Evolutionary conservation across 768 basidiomycete genomes (phyloP).

Genomic region (Naganishia vishniacii): DNA sequence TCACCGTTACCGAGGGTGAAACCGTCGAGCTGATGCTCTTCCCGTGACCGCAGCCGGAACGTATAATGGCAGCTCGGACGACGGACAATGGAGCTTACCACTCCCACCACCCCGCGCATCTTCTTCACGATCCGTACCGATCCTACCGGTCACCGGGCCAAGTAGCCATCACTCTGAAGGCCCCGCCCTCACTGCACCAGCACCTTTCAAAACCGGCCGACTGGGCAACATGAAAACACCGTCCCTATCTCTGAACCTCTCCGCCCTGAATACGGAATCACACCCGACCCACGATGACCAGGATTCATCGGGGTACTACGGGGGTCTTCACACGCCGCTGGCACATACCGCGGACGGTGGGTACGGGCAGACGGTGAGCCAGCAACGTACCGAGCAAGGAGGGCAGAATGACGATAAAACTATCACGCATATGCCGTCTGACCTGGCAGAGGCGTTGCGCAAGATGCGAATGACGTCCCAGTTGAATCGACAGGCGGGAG

Average conservation of each 20-base stretch:
- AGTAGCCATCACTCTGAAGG: constrained; percentile 1
- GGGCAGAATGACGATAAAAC: constrained; percentile 23
- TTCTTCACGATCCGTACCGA: constrained; percentile 6
- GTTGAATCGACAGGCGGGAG: background rate
- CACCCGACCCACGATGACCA: background rate
- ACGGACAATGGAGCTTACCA: background rate
- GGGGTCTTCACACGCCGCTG: constrained; percentile 34
- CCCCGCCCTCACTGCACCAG: constrained; percentile 9
- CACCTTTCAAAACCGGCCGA: constrained; percentile 13
- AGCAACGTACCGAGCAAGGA: background rate
- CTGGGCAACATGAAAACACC: background rate
- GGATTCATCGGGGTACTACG: constrained; percentile 14
- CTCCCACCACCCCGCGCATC: constrained; percentile 21
- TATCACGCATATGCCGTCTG: constrained; percentile 26
- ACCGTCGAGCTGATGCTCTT: constrained; percentile 35
- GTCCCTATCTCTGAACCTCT: constrained; percentile 3
- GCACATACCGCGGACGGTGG: constrained; percentile 6
- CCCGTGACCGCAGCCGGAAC: constrained; percentile 32
- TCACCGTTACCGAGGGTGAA: no score
- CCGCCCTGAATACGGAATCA: background rate
- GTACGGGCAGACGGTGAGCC: constrained; percentile 9
- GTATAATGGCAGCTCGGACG: constrained; percentile 23
- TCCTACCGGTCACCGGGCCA: background rate
- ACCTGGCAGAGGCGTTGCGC: constrained; percentile 21
- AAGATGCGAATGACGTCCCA: constrained; percentile 19